Evolutionary conservation across 108 stramenopile species (phyloP), one percentile per base, ranked within the genome.

Genomic region (Discostella pseudostelligera): DNA sequence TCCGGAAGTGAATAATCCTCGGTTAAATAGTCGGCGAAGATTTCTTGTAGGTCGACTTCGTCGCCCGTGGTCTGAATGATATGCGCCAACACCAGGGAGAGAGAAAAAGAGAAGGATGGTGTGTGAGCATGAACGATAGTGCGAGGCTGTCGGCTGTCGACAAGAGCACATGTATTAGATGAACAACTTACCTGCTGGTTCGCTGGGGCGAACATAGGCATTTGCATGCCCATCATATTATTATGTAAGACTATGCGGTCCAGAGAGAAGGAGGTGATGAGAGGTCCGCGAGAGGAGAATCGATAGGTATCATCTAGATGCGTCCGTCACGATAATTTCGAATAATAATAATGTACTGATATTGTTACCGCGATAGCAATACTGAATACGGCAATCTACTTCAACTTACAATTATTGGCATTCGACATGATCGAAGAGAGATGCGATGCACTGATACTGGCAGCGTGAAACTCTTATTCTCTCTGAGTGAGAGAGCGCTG

Each of bases 1-100:
- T 54, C 46, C 12, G 58, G 40, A 7, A 42, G 40, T 13, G 57
- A 55, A 44, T 65, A 56, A 17, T 73, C 76, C 48, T 81, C 76
- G 32, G 56, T 60, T 53, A 81, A 77, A 54, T 81, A 81, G n/a
- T 81, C 80, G 0, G 65, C 62, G 49, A 81, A 81, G 51, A 81
- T 59, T 2, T 80, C 79, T 39, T 69, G 59, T 35, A 78, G 56
- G 37, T 78, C 67, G 48, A 78, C 24, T 24, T 78, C 72, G 48
- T 78, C 72, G 35, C 54, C 58, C 43, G 12, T 36, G 59, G 25
- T 53, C 39, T 47, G 16, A 28, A 14, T 22, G 40, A 37, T 56
- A 1, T 22, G 29, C 17, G 16, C 16, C 16, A 8, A 17, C 3
- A 36, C 4, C 13, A 0, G 24, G 12, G 6, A 29, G 26, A 4